Percentiles rank a stretch among this genome's conserved stretches.
These are phyloP conservation scores for Macrophomina pseudophaseolina DNA, from an alignment of 2,329 filamentous ascomycete genomes.

Conservation along the genomic window DNA sequence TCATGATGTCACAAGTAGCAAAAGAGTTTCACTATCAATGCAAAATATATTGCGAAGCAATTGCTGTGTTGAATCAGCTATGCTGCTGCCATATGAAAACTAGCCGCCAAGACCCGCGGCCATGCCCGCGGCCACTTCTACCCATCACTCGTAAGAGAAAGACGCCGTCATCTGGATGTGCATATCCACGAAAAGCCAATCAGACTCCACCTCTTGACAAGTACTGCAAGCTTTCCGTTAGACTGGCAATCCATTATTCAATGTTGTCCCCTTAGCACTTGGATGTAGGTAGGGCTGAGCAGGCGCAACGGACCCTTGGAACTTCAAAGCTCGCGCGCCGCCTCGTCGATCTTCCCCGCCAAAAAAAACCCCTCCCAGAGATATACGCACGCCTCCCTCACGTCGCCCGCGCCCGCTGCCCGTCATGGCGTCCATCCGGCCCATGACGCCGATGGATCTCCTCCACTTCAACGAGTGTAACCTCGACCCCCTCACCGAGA, in stretches of 20 bases:
- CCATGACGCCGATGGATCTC: constrained; percentile 79
- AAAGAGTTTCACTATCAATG: background rate
- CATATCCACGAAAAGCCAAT: no score
- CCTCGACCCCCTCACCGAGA: constrained; percentile 95
- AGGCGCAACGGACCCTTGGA: background rate
- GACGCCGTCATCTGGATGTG: no score
- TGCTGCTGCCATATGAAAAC: no score
- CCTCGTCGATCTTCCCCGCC: constrained; percentile 28
- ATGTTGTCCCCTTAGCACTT: background rate
- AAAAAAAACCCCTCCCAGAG: constrained; percentile 12
- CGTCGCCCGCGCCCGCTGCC: background rate
- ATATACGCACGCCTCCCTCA: constrained; percentile 11
- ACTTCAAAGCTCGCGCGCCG: constrained; percentile 3
- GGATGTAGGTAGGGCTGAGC: constrained; percentile 8
- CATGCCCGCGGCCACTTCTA: no score
- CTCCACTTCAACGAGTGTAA: constrained; percentile 93
- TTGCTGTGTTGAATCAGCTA: no score
- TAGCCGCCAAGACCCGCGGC: no score
- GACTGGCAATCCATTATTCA: no score
- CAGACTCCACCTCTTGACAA: no score
- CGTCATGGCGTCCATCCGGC: constrained; percentile 26
- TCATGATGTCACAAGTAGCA: no score
- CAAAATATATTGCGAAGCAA: no score
- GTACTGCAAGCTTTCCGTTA: no score
- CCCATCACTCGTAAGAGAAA: no score